Evolutionary conservation across 768 basidiomycete genomes (phyloP), one percentile per base, ranked within the genome.

Genomic region (Tulasnella sp.): DNA sequence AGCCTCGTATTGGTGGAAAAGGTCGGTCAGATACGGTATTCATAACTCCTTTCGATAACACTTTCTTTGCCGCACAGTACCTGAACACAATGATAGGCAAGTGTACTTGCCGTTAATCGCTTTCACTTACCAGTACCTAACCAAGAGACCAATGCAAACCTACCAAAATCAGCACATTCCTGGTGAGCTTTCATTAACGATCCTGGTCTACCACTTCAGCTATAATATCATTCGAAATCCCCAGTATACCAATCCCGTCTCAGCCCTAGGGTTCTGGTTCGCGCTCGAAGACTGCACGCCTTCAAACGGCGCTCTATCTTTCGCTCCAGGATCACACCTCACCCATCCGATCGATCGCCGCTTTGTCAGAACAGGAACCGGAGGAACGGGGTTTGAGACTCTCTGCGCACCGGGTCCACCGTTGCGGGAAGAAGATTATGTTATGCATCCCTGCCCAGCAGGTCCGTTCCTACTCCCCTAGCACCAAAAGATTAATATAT

Each of bases 261-360:
- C 83, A 8, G 96, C 96, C 0, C 79, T 98, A 21, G 96, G 96
- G 1, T 90, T 94, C 69, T 99, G 96, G 96, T 88, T 98, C 60
- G 89, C 95, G 0, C 74, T 99, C 38, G 95, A 98, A 70, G 77
- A 80, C 61, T 96, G 93, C 70, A 93, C 92, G 4, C 68, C 78
- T 1, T 72, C 73, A 45, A 94, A 94, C 66, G 92, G 92, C 8
- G 89, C 91, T 7, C 77, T 93, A 4, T 88, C 85, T 3, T 95
- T 94, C 72, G 75, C 89, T 2, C 93, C 94, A 0, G 92, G 94
- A 21, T 94, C 92, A 1, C 96, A 99, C 70, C 77, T 85, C 30
- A 78, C 76, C 0, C 75, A 80, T 1, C 80, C 83, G 1, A 81
- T 94, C 49, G 79, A 82, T 4, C 87, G 90, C 66, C 86, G 96